Evolutionary conservation across 192 early-diverging fungal species (phyloP).

Genomic region (Coemansia sp.): DNA sequence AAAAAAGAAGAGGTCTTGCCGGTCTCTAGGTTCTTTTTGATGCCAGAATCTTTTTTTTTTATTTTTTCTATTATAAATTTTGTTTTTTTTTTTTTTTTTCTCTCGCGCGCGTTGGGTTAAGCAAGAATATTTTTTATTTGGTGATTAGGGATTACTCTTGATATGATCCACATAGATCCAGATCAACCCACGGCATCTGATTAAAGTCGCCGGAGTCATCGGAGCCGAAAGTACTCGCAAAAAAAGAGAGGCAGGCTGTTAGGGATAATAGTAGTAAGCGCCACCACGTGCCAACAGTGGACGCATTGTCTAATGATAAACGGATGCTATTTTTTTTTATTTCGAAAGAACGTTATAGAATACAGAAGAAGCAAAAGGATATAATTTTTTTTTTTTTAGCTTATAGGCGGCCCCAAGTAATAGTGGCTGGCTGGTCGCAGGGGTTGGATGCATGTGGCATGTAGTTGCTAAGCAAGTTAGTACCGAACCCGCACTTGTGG

Average conservation of each 20-base stretch:
- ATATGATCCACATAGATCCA: background rate
- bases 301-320: background rate
- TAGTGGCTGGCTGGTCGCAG: constrained; percentile 31
- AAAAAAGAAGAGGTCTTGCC: background rate
- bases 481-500: constrained; percentile 50
- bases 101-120: background rate
- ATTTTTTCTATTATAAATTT: no score
- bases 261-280: background rate
- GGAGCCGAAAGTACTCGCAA: background rate
- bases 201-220: background rate
- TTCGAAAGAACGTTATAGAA: background rate
- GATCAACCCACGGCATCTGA: background rate
- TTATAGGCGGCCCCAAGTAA: constrained; percentile 40
- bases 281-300: background rate
- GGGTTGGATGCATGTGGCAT: constrained; percentile 52
- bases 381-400: constrained; percentile 11
- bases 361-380: background rate
- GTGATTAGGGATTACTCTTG: background rate
- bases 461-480: constrained; percentile 43
- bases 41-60: constrained; percentile 5
- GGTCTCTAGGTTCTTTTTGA: constrained; percentile 6
- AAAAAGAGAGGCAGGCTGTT: no score
- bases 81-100: constrained; percentile 5
- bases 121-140: constrained; percentile 3
- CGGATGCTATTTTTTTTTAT: constrained; percentile 2